Evolutionary conservation across 1,139 yeast species (phyloP), one percentile per base, ranked within the genome.

Genomic region (Blastobotrys elegans): DNA sequence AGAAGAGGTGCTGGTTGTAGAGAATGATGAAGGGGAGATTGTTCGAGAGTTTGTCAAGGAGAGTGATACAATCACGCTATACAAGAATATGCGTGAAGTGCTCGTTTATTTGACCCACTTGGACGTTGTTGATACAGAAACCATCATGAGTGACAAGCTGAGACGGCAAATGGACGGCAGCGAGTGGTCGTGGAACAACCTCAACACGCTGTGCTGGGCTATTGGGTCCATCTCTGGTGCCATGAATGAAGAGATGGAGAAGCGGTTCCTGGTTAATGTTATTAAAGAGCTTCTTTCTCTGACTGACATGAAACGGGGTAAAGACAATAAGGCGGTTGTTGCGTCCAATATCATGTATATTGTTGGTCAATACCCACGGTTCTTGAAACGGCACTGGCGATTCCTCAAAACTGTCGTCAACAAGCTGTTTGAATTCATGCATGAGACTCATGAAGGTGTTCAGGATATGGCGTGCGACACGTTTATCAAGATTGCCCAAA

Each of bases 401-500:
- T 94, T 92, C 62, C 73, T 94, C 64, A 90, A 90, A 67, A 92
- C 98, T 0, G 99, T 92, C 41, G 92, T 92, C 53, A 84, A 88
- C 70, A 92, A 92, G 68, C 76, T 92, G 60, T 92, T 92, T 69
- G 98, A 94, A 68, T 92, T 92, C 62, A 92, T 92, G 99, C 98
- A 92, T 70, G 99, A 92, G 73, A 89, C 97, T 24, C 98, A 92
- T 67, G 99, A 90, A 68, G 98, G 97, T 70, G 98, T 92, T 54
- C 98, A 92, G 72, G 98, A 92, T 69, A 92, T 92, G 98, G 98
- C 99, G 8, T 92, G 98, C 74, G 98, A 92, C 68, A 92, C 99
- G 1, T 92, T 92, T 66, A 90, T 90, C 62, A 94, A 92, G 67
- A 92, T 92, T 65, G 88, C 96, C 27, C 83, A 80, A 59, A 92